Base-by-base conservation (phyloP, 129 eudicot genomes). In the Lonicera japonica region DNA sequence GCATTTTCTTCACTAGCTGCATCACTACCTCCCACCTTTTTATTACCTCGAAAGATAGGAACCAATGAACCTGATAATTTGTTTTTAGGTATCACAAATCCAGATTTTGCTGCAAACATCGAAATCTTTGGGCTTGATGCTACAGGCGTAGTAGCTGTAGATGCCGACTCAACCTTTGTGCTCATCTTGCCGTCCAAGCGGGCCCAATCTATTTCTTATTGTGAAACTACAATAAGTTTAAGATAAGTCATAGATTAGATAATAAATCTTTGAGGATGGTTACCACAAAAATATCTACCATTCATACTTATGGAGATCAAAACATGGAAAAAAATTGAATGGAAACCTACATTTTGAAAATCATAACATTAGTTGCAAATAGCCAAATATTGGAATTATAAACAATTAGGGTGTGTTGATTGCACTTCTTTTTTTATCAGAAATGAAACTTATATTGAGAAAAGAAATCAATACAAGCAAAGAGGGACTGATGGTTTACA, bases 1-100 rank as follows among this genome's bases (percentile, higher is more conserved):
- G 75, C 48, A 59, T 54, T 79, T 66, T 87, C 96, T 51, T 80
- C 87, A 58, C 53, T 67, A 23, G 57, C 72, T 40, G 71, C 52
- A 25, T 80, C 85, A 80, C 54, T 65, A 36, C 75, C 85, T 19
- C 79, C 86, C 53, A 64, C 62, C 56, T 87, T 92, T 79, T 91
- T 91, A 64, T 67, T 50, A 25, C 79, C 96, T 47, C 83, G 84
- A 62, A 73, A 76, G 21, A 64, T 19, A 56, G 98, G 98, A 12
- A 87, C 88, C 66, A 92, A 59, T 0, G 98, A 92, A 46, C 98
- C 98, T 25, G 95, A 84, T 71, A 92, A 57, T 70, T 92, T 92
- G 75, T 92, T 92, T 68, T 85, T 92, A 17, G 98, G 98, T 78
- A 92, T 92, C 19, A 92, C 84, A 60, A 87, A 92, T 66, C 98